phyloP scores from a whole-genome alignment of 768 basidiomycete species.

The Clitopilus hobsonii region DNA sequence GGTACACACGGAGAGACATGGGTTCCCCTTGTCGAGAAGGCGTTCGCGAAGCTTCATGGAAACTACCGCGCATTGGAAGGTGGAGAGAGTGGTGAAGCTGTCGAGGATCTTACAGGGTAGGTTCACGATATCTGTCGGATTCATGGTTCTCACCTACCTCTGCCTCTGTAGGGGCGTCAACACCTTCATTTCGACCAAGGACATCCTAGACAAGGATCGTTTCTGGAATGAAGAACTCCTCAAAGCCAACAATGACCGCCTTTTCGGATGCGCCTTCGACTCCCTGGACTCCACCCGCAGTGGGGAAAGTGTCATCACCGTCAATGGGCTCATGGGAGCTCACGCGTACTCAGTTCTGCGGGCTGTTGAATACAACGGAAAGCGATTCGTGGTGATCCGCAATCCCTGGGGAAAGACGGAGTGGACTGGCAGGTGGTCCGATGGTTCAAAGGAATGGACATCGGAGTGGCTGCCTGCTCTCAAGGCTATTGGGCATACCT shows the following conservation, averaged over 20 bases:
- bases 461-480: slow-evolving; percentile 41
- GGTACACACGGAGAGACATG: slow-evolving; percentile 47
- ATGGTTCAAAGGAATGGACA: slow-evolving; percentile 54
- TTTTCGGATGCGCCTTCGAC: slow-evolving; percentile 45
- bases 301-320: slow-evolving; percentile 18
- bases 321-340: slow-evolving; percentile 32
- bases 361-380: slow-evolving; percentile 40
- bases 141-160: not conserved
- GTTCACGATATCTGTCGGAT: not conserved
- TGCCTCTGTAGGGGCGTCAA: not conserved
- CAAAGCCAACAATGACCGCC: slow-evolving; percentile 39
- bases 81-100: slow-evolving; percentile 43
- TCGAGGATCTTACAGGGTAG: slow-evolving; percentile 56
- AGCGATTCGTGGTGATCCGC: slow-evolving; percentile 43
- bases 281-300: slow-evolving; percentile 23
- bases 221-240: slow-evolving; percentile 49
- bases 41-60: slow-evolving; percentile 53
- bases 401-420: slow-evolving; percentile 48
- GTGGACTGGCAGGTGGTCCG: slow-evolving; percentile 48
- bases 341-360: slow-evolving; percentile 47
- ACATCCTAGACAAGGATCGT: slow-evolving; percentile 43
- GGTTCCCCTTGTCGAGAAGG: slow-evolving; percentile 56
- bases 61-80: slow-evolving; percentile 39
- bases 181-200: slow-evolving; percentile 24
- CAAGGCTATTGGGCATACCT: slow-evolving; percentile 35